Percentiles rank a stretch among this genome's conserved stretches.
phyloP scores from a whole-genome alignment of 164 flowering plant species.

The Nymphaea colorata region DNA sequence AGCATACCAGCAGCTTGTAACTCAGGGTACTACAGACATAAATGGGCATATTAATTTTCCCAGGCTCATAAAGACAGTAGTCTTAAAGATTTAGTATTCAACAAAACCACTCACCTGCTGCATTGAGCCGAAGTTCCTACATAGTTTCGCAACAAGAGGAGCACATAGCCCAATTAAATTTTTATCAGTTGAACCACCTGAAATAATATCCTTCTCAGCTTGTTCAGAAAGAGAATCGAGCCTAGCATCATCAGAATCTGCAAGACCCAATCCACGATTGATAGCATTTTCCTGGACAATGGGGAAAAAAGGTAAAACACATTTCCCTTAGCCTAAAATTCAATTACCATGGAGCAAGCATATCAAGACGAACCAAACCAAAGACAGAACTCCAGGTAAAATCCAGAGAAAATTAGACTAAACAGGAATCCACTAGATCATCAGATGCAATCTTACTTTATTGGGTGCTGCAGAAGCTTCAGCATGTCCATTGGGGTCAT shows the following conservation, averaged over 20 bases:
- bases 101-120: constrained; percentile 46
- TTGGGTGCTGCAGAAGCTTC: neutral
- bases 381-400: too few species aligned
- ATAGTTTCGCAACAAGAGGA: constrained; percentile 71
- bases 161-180: constrained; percentile 74
- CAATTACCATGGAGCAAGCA: too few species aligned
- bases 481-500: constrained; percentile 9
- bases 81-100: neutral
- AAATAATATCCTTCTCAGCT: constrained; percentile 84
- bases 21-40: constrained; percentile 48
- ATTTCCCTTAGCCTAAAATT: too few species aligned
- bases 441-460: constrained; percentile 26
- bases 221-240: constrained; percentile 69
- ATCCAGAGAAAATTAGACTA: too few species aligned
- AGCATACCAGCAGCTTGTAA: constrained; percentile 93
- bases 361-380: too few species aligned
- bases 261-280: constrained; percentile 80
- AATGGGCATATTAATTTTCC: constrained; percentile 8
- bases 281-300: constrained; percentile 54
- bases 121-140: constrained; percentile 72
- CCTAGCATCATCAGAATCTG: constrained; percentile 81
- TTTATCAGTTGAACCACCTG: constrained; percentile 42
- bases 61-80: neutral
- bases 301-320: too few species aligned
- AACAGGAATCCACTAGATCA: neutral